These are phyloP conservation scores for Chernovozyma aurita DNA, from an alignment of 1,139 yeast genomes.

Conservation along the genomic window DNA sequence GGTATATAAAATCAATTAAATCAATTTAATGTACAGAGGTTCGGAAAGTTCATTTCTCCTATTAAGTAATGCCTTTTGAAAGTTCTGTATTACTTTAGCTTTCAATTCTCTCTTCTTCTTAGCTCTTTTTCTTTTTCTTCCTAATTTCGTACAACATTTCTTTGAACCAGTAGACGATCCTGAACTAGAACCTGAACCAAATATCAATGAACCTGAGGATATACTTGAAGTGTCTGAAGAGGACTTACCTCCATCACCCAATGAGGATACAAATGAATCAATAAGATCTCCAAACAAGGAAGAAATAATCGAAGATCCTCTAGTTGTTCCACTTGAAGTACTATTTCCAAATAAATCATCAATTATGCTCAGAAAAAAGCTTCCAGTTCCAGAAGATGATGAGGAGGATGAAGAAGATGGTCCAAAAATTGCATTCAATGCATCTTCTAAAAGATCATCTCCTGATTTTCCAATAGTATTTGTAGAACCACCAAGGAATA, in stretches of 20 bases:
- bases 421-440: constrained; percentile 9
- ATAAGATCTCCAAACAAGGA: constrained; percentile 6
- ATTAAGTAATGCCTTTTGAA: constrained; percentile 3
- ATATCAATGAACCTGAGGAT: constrained; percentile 7
- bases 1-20: background rate
- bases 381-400: constrained; percentile 6
- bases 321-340: constrained; percentile 6
- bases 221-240: constrained; percentile 8
- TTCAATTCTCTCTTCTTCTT: constrained; percentile 7
- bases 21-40: constrained; percentile 3
- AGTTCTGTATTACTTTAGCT: constrained; percentile 3
- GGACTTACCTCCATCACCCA: constrained; percentile 17
- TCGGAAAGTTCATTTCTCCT: constrained; percentile 2
- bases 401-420: constrained; percentile 6
- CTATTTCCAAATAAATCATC: constrained; percentile 7
- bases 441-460: constrained; percentile 9
- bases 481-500: constrained; percentile 14
- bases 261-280: constrained; percentile 9
- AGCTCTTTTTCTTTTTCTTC: constrained; percentile 3
- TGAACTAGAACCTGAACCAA: constrained; percentile 4
- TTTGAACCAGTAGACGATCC: background rate
- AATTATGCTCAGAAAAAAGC: constrained; percentile 5
- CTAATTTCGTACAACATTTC: constrained; percentile 5
- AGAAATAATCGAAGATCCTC: constrained; percentile 10
- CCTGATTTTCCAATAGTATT: constrained; percentile 9